phyloP scores from a whole-genome alignment of 2,329 filamentous ascomycete species.

The Graphiopsis chlorocephala region DNA sequence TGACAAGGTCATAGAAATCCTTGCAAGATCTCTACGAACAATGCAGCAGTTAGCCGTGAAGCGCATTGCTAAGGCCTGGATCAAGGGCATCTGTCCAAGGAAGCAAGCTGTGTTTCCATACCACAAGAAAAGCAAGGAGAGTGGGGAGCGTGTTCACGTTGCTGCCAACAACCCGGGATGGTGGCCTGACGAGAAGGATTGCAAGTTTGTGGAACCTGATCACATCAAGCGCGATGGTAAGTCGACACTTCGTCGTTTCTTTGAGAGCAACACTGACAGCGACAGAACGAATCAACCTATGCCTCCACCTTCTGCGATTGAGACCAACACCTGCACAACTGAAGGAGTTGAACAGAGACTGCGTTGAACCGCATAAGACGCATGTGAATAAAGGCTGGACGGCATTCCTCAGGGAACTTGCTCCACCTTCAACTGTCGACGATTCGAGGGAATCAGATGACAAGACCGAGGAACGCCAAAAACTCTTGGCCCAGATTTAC shows the following conservation, averaged over 20 bases:
- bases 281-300: slow-evolving; percentile 30
- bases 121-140: slow-evolving; percentile 49
- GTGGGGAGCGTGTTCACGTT: slow-evolving; percentile 27
- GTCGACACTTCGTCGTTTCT: background rate
- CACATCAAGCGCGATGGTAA: slow-evolving; percentile 66
- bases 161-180: slow-evolving; percentile 30
- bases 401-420: slow-evolving; percentile 28
- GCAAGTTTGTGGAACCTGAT: slow-evolving; percentile 70
- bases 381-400: slow-evolving; percentile 31
- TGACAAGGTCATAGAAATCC: slow-evolving; percentile 51
- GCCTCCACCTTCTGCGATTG: slow-evolving; percentile 31
- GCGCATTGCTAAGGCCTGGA: slow-evolving; percentile 70
- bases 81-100: slow-evolving; percentile 72
- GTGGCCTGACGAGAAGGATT: slow-evolving; percentile 40
- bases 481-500: slow-evolving; percentile 21
- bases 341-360: slow-evolving; percentile 28
- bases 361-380: slow-evolving; percentile 23
- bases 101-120: slow-evolving; percentile 76
- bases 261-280: slow-evolving; percentile 15
- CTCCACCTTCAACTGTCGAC: slow-evolving; percentile 27
- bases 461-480: slow-evolving; percentile 15
- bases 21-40: slow-evolving; percentile 60
- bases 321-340: slow-evolving; percentile 29
- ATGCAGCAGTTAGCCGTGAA: slow-evolving; percentile 72
- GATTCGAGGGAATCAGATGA: slow-evolving; percentile 24